Percentiles rank a stretch among this genome's conserved stretches.
phyloP scores from a whole-genome alignment of 192 early-diverging fungal genomes.

The Backusella mclennaniae region DNA sequence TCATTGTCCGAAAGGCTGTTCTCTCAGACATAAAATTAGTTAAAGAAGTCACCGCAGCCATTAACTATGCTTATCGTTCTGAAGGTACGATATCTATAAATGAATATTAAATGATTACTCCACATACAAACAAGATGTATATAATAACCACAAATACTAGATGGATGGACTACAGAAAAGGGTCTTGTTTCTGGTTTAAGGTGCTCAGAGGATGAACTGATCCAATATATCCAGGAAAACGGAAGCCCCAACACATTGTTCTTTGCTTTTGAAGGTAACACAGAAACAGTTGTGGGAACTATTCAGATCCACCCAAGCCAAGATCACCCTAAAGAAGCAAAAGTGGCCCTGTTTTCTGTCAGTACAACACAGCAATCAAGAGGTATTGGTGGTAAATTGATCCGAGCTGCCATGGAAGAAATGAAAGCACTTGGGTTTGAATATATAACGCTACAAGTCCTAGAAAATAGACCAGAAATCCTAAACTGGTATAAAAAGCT shows the following conservation, averaged over 20 bases:
- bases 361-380: constrained; percentile 41
- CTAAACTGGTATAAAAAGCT: constrained; percentile 46
- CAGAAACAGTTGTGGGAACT: constrained; percentile 41
- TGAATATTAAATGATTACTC: not conserved
- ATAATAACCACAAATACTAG: not conserved
- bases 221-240: constrained; percentile 27
- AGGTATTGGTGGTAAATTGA: constrained; percentile 47
- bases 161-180: constrained; percentile 49
- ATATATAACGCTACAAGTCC: constrained; percentile 33
- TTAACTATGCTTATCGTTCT: constrained; percentile 46
- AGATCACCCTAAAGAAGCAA: constrained; percentile 33
- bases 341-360: constrained; percentile 46
- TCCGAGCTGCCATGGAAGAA: constrained; percentile 38
- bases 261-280: constrained; percentile 33
- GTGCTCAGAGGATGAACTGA: constrained; percentile 30
- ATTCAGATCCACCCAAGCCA: constrained; percentile 40
- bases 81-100: constrained; percentile 17
- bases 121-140: not conserved
- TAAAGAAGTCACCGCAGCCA: constrained; percentile 9
- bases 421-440: constrained; percentile 27
- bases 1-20: not conserved
- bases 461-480: constrained; percentile 40
- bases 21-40: not conserved
- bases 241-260: constrained; percentile 31
- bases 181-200: constrained; percentile 42